A percentile compares a stretch with the other conserved stretches of the same genome.
phyloP scores from a whole-genome alignment of 1,139 yeast genomes.

The Magnusiomyces paraingens region DNA sequence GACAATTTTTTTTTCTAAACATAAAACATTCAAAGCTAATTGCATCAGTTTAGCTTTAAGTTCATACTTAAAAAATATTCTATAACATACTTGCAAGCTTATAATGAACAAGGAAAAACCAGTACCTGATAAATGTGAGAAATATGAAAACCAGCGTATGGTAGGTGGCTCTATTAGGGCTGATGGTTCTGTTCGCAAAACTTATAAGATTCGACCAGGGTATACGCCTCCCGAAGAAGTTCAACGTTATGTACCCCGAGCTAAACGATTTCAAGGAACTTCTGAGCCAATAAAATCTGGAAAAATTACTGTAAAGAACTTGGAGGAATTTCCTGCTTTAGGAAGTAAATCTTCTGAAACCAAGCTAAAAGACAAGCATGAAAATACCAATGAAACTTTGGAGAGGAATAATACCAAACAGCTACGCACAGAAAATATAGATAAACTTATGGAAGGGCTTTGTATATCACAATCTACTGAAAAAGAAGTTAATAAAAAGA shows the following conservation, averaged over 20 bases:
- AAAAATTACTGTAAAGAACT: not conserved
- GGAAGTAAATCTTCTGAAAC: not conserved
- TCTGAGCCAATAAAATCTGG: not conserved
- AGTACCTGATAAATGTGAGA: not conserved
- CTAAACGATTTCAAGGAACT: slow-evolving; percentile 11
- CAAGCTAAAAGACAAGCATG: not conserved
- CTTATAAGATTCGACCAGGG: slow-evolving; percentile 36
- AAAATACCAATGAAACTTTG: not conserved
- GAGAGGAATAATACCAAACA: too few relatives aligned
- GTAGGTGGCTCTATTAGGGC: slow-evolving; percentile 32
- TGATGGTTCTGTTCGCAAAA: slow-evolving; percentile 37
- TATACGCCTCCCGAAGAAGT: slow-evolving; percentile 36
- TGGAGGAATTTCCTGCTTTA: not conserved
- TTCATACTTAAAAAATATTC: too few relatives aligned
- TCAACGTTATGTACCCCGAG: slow-evolving; percentile 30
- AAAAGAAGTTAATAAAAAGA: not conserved
- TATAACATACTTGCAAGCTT: too few relatives aligned
- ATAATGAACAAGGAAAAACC: too few relatives aligned
- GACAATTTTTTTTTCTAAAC: too few relatives aligned
- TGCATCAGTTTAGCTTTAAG: too few relatives aligned
- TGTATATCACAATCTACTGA: not conserved
- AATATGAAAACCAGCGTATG: slow-evolving; percentile 12
- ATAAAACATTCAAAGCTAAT: too few relatives aligned
- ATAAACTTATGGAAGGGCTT: not conserved
- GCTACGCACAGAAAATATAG: too few relatives aligned